Conservation (phyloP, 305 asterid species). For the Ruellia speciosa region DNA sequence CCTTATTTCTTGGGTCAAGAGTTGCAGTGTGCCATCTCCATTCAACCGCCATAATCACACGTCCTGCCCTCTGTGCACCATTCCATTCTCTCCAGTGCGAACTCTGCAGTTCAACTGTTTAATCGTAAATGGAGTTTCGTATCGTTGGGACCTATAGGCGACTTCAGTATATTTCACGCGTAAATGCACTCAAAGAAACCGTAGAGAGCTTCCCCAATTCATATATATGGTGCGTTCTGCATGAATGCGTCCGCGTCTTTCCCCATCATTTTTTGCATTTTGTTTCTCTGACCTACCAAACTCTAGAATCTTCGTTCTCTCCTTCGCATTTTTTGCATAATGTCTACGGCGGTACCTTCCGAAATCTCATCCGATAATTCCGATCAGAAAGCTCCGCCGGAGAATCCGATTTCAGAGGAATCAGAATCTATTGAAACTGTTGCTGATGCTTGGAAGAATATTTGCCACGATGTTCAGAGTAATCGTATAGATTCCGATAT, state of each 20-base stretch:
- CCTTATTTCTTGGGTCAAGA: no score
- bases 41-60: no score
- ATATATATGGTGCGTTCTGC: not conserved
- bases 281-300: not conserved
- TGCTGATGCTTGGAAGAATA: conserved; percentile 26
- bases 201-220: not conserved
- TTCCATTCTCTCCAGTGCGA: no score
- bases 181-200: not conserved
- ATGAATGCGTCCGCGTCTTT: not conserved
- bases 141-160: no score
- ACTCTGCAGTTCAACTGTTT: no score
- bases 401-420: conserved; percentile 5
- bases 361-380: not conserved
- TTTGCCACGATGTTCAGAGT: conserved; percentile 15
- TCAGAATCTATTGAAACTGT: conserved; percentile 17
- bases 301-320: not conserved
- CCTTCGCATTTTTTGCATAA: not conserved
- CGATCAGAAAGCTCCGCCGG: conserved; percentile 1
- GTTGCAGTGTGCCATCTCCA: no score
- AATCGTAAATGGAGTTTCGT: no score
- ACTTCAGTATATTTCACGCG: no score
- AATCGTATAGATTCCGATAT: conserved; percentile 6
- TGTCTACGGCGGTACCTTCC: not conserved
- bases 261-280: not conserved
- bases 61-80: no score